Evolutionary conservation across 1,284 basidiomycete genomes (phyloP).

Genomic region (Coriolopsis trogii): DNA sequence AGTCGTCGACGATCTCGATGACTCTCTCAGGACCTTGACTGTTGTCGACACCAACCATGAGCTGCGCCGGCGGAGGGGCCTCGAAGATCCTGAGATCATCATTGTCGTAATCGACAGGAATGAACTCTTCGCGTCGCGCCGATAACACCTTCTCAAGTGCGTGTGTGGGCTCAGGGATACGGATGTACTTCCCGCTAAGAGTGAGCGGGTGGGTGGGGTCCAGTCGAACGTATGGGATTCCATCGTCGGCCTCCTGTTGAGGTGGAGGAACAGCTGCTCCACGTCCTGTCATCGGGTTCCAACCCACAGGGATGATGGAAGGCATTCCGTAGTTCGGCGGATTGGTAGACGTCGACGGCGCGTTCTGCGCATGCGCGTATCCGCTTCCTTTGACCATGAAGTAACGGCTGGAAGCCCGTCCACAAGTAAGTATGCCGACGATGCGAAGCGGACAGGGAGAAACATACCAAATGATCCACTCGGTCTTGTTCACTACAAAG

Average conservation of each 20-base stretch:
- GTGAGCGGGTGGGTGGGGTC: constrained; percentile 37
- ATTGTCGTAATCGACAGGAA: constrained; percentile 45
- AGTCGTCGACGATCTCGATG: constrained; percentile 40
- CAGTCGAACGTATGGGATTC: constrained; percentile 46
- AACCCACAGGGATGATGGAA: no score
- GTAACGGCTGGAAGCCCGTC: constrained; percentile 49
- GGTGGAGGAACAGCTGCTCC: no score
- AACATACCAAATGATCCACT: constrained; percentile 66
- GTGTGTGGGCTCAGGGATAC: constrained; percentile 57
- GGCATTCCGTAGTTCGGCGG: no score
- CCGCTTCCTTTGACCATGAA: constrained; percentile 49
- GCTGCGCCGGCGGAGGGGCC: not conserved
- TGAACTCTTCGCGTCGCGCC: constrained; percentile 41
- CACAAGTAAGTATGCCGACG: not conserved
- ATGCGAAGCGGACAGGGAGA: not conserved
- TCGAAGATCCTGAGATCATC: constrained; percentile 51
- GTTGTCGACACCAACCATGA: not conserved
- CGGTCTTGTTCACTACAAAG: constrained; percentile 59
- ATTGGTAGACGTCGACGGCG: not conserved
- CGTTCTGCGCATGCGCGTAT: not conserved
- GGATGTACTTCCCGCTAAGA: constrained; percentile 34
- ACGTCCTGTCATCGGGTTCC: no score
- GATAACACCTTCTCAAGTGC: constrained; percentile 50
- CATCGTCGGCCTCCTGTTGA: constrained; percentile 3
- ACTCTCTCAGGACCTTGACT: no score